Evolutionary conservation across 139 green algal species (phyloP).

Genomic region (Trebouxia sp.): DNA sequence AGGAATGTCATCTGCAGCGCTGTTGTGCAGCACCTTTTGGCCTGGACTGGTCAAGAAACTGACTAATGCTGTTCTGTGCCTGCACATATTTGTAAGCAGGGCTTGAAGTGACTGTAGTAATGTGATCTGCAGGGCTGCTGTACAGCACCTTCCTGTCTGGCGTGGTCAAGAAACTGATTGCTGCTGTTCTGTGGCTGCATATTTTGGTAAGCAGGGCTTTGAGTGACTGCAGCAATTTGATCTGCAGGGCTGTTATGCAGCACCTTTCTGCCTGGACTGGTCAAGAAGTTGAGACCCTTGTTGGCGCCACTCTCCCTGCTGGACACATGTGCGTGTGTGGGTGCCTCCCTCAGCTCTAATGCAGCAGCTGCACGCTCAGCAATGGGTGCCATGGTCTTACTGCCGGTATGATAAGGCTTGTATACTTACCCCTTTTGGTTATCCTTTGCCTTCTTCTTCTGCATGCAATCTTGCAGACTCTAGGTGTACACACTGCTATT

Average conservation of each 20-base stretch:
- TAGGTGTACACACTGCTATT: too few species aligned
- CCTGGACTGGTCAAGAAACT: slow-evolving; percentile 26
- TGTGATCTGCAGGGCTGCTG: background rate
- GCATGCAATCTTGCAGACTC: too few species aligned
- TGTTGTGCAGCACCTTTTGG: slow-evolving; percentile 24
- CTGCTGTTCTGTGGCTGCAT: too few species aligned
- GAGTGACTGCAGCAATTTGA: too few species aligned
- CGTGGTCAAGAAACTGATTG: too few species aligned
- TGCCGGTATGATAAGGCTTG: slow-evolving; percentile 34
- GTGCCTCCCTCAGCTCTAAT: slow-evolving; percentile 35
- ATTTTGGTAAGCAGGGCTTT: too few species aligned
- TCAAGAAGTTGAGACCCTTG: slow-evolving; percentile 16
- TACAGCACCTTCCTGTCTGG: too few species aligned
- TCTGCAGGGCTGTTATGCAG: slow-evolving; percentile 30
- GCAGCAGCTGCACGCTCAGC: slow-evolving; percentile 15
- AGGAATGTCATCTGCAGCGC: background rate
- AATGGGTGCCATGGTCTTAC: background rate
- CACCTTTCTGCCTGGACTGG: slow-evolving; percentile 20
- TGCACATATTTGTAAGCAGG: too few species aligned
- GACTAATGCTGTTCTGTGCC: too few species aligned
- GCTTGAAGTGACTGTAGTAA: too few species aligned
- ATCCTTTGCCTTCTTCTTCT: too few species aligned
- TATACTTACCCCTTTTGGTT: too few species aligned
- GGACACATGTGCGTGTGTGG: slow-evolving; percentile 41
- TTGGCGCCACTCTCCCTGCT: slow-evolving; percentile 23